These are phyloP conservation scores for Multifurca ochricompacta DNA, from an alignment of 768 basidiomycete genomes.

Conservation along the genomic window DNA sequence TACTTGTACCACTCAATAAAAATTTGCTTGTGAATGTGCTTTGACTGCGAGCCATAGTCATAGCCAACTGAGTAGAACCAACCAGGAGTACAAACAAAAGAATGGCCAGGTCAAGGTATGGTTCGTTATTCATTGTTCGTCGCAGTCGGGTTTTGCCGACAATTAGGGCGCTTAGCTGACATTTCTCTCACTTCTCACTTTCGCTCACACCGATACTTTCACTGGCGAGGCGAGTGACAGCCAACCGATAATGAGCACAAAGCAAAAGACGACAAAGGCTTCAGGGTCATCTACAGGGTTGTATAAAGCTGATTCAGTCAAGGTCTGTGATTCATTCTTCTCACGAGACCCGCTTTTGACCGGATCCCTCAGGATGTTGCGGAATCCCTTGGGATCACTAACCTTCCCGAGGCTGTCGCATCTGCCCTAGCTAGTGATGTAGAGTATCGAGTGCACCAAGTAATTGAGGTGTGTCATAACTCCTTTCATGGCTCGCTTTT, in stretches of 20 bases:
- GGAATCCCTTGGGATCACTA: conserved; percentile 73
- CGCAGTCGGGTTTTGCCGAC: too few species aligned
- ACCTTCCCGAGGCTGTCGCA: conserved; percentile 69
- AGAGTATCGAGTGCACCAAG: conserved; percentile 92
- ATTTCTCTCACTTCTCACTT: neutral
- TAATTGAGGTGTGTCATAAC: conserved; percentile 62
- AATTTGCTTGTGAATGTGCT: too few species aligned
- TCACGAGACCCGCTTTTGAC: neutral
- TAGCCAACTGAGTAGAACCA: too few species aligned
- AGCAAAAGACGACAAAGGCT: conserved; percentile 17
- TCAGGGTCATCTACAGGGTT: conserved; percentile 13
- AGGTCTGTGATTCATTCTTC: conserved; percentile 7
- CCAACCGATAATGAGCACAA: conserved; percentile 10
- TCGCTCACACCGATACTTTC: too few species aligned
- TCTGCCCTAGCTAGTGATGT: conserved; percentile 89
- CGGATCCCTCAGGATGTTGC: conserved; percentile 69
- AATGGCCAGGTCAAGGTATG: too few species aligned
- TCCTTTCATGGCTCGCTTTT: neutral
- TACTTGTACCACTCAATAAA: too few species aligned
- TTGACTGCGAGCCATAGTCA: too few species aligned
- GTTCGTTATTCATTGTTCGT: too few species aligned
- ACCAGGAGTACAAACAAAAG: too few species aligned
- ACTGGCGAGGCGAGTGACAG: too few species aligned
- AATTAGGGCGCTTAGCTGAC: neutral
- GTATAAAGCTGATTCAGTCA: conserved; percentile 21